Evolutionary conservation across 768 basidiomycete genomes (phyloP).

Genomic region (Leccinum truebloodii): DNA sequence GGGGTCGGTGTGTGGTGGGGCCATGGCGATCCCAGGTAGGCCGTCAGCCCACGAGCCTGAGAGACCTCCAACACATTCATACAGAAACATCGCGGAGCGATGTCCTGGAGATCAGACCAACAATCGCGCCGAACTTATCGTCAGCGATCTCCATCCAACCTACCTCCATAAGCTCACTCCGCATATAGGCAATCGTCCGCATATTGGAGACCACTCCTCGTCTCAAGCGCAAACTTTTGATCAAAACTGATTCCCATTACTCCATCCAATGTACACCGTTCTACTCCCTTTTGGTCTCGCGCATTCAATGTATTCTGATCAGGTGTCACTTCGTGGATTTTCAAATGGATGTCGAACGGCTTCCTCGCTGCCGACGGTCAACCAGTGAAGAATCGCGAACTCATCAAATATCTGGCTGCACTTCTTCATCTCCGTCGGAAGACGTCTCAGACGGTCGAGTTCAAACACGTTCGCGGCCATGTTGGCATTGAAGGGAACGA

Average conservation of each 20-base stretch:
- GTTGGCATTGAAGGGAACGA: slow-evolving; percentile 82
- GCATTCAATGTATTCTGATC: slow-evolving; percentile 11
- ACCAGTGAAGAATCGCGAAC: slow-evolving; percentile 68
- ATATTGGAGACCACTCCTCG: slow-evolving; percentile 72
- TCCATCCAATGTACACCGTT: slow-evolving; percentile 64
- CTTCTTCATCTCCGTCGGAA: slow-evolving; percentile 55
- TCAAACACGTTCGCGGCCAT: slow-evolving; percentile 81
- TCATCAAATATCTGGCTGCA: slow-evolving; percentile 71
- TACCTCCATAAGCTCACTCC: neutral
- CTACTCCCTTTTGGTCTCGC: slow-evolving; percentile 1
- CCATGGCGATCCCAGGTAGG: slow-evolving; percentile 55
- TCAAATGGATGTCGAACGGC: slow-evolving; percentile 58
- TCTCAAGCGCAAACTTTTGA: slow-evolving; percentile 56
- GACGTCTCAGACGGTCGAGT: slow-evolving; percentile 54
- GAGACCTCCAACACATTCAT: neutral
- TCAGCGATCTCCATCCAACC: slow-evolving; percentile 36
- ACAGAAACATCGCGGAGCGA: slow-evolving; percentile 78
- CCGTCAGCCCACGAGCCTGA: neutral
- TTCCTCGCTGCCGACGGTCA: slow-evolving; percentile 50
- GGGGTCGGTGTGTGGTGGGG: slow-evolving; percentile 95
- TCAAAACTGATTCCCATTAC: slow-evolving; percentile 87
- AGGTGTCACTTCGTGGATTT: slow-evolving; percentile 74
- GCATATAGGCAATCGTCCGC: slow-evolving; percentile 79
- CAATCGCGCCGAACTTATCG: slow-evolving; percentile 86
- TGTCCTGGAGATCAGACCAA: slow-evolving; percentile 86